Base-by-base conservation (phyloP, 768 basidiomycete genomes). In the Kwoniella bestiolae region DNA sequence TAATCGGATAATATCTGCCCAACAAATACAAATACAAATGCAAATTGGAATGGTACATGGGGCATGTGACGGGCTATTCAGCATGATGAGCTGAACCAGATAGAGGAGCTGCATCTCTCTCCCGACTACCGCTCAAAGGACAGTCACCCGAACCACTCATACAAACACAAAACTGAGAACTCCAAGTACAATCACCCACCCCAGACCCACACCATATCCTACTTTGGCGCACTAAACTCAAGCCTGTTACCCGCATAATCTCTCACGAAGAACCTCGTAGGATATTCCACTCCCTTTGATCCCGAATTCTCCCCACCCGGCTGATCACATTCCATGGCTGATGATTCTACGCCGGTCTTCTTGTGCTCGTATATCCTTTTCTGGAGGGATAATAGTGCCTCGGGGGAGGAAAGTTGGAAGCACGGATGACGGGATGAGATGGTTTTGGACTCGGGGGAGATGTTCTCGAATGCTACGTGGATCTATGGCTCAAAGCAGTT, bases 221-320 rank as follows among this genome's bases (percentile, higher is more conserved):
- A 35, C 5, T 35, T 56, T 1, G 62, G 52, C 31, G 67, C 65
- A 7, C 70, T 69, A 58, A 80, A 80, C 62, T 78, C 79, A 2
- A 80, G 58, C 51, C 76, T 63, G 57, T 80, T 80, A 12, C 70
- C 72, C 5, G 77, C 75, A 44, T 72, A 80, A 60, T 80, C 79
- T 44, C 71, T 65, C 11, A 70, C 75, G 46, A 80, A 80, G 71
- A 80, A 80, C 25, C 79, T 60, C 9, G 75, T 70, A 7, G 74
- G 75, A 35, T 78, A 78, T 52, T 78, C 79, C 18, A 66, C 68
- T 6, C 79, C 79, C 66, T 73, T 65, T 14, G 52, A 31, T 16
- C 59, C 59, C n/a, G 74, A 74, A 45, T 76, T 72, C 56, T 73
- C 74, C 21, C 47, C 65, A 12, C 76, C 77, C 3, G 77, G 77